phyloP scores from a whole-genome alignment of 2,329 filamentous ascomycete genomes.

The Xylariaceae sp. region DNA sequence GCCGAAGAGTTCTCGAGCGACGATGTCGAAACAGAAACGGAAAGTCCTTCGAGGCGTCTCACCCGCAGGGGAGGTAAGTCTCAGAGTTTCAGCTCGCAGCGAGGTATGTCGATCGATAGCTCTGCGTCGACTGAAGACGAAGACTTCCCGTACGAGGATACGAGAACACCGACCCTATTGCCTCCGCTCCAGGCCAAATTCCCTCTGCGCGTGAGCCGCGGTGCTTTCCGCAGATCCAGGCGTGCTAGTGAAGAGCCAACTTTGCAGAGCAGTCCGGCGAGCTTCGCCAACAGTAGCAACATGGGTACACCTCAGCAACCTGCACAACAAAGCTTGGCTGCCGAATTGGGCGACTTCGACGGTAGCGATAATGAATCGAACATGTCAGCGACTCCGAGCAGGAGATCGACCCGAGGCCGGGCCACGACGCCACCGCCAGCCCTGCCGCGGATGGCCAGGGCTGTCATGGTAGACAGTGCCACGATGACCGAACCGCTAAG shows the following conservation, averaged over 20 bases:
- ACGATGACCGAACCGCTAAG: slow-evolving; percentile 56
- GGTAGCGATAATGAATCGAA: slow-evolving; percentile 68
- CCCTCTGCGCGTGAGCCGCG: slow-evolving; percentile 65
- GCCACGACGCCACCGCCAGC: slow-evolving; percentile 42
- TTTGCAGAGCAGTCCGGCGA: slow-evolving; percentile 55
- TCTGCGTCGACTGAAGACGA: slow-evolving; percentile 81
- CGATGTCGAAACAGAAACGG: slow-evolving; percentile 77
- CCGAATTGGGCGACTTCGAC: slow-evolving; percentile 78
- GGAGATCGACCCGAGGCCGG: slow-evolving; percentile 40
- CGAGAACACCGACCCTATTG: slow-evolving; percentile 57
- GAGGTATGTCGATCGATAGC: slow-evolving; percentile 67
- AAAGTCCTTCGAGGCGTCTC: slow-evolving; percentile 47
- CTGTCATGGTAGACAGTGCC: slow-evolving; percentile 54
- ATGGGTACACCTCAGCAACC: slow-evolving; percentile 42
- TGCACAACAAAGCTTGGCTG: slow-evolving; percentile 81
- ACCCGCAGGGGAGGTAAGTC: slow-evolving; percentile 21
- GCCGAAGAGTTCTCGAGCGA: slow-evolving; percentile 70
- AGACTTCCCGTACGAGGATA: slow-evolving; percentile 49
- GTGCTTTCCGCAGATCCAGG: slow-evolving; percentile 55
- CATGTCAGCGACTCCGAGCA: slow-evolving; percentile 49
- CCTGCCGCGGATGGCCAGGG: slow-evolving; percentile 45
- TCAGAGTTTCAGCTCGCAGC: slow-evolving; percentile 17
- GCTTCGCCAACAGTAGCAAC: slow-evolving; percentile 45
- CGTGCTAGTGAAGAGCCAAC: slow-evolving; percentile 54
- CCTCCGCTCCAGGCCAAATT: slow-evolving; percentile 61